Evolutionary conservation across 1,284 basidiomycete species (phyloP).

Genomic region (Fomitopsis palustris): DNA sequence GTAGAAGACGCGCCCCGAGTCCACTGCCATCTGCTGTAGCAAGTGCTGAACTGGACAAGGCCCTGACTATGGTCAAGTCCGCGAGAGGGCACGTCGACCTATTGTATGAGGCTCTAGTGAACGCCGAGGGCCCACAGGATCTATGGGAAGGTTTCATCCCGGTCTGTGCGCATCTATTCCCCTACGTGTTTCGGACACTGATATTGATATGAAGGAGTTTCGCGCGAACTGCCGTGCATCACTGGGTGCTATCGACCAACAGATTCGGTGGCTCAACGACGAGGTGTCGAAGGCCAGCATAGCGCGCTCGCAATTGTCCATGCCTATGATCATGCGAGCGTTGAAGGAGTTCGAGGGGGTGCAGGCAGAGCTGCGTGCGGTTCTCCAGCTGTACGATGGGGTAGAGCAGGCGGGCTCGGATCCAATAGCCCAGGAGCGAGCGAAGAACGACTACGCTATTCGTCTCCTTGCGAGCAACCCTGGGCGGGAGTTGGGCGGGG

Average conservation of each 20-base stretch:
- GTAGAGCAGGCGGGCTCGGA: slow-evolving; percentile 42
- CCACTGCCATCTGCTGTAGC: slow-evolving; percentile 20
- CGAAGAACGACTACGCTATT: slow-evolving; percentile 20
- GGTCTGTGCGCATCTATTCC: slow-evolving; percentile 32
- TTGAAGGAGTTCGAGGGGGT: slow-evolving; percentile 56
- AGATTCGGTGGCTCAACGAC: slow-evolving; percentile 76
- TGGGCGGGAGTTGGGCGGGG: neutral
- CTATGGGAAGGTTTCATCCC: slow-evolving; percentile 51
- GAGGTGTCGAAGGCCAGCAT: slow-evolving; percentile 53
- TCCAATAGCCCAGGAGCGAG: slow-evolving; percentile 26
- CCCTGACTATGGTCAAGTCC: slow-evolving; percentile 74
- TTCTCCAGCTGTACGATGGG: slow-evolving; percentile 55
- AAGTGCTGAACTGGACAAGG: slow-evolving; percentile 58
- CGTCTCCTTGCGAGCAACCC: neutral
- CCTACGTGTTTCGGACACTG: neutral
- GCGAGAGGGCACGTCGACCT: slow-evolving; percentile 68
- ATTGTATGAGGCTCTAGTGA: slow-evolving; percentile 60
- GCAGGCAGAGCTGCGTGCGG: slow-evolving; percentile 49
- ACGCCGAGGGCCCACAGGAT: slow-evolving; percentile 57
- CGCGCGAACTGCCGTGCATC: slow-evolving; percentile 62
- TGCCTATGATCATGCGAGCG: slow-evolving; percentile 47
- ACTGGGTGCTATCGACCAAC: slow-evolving; percentile 66
- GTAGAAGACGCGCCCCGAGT: neutral
- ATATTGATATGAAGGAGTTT: slow-evolving; percentile 53
- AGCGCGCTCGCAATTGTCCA: slow-evolving; percentile 10